Evolutionary conservation across 2,329 filamentous ascomycete species (phyloP).

Genomic region (Hyphodiscus sp.): DNA sequence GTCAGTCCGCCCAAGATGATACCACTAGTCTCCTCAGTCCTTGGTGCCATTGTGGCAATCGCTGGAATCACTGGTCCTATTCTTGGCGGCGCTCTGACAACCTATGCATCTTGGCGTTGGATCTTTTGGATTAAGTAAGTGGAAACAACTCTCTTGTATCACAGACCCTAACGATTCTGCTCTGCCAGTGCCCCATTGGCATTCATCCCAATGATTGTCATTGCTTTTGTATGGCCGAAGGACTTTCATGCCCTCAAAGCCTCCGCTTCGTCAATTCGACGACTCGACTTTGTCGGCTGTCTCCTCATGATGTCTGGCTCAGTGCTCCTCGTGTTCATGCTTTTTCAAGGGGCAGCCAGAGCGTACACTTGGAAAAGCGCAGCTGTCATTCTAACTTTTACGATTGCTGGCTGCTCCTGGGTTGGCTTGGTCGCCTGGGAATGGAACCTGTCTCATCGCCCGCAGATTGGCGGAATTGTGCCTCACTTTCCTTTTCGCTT

Average conservation of each 20-base stretch:
- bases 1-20: constrained; percentile 40
- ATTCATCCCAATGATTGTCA: not conserved
- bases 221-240: not conserved
- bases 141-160: too few species aligned
- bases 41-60: constrained; percentile 17
- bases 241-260: not conserved
- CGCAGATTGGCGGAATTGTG: too few species aligned
- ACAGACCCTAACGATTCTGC: too few species aligned
- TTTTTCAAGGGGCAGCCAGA: not conserved
- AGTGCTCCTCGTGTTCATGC: constrained; percentile 2
- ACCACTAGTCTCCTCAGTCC: constrained; percentile 34
- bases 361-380: not conserved
- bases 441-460: not conserved
- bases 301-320: constrained; percentile 3
- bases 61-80: constrained; percentile 26
- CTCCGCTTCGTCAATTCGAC: not conserved
- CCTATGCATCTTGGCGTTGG: constrained; percentile 14
- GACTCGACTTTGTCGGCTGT: constrained; percentile 2
- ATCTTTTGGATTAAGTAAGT: constrained; percentile 50
- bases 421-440: constrained; percentile 1
- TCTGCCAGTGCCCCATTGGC: constrained; percentile 1
- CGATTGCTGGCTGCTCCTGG: constrained; percentile 2
- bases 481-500: not conserved
- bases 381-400: not conserved
- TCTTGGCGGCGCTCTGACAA: constrained; percentile 11